phyloP scores from a whole-genome alignment of 1,284 basidiomycete genomes.

The Cystobasidium sp. region DNA sequence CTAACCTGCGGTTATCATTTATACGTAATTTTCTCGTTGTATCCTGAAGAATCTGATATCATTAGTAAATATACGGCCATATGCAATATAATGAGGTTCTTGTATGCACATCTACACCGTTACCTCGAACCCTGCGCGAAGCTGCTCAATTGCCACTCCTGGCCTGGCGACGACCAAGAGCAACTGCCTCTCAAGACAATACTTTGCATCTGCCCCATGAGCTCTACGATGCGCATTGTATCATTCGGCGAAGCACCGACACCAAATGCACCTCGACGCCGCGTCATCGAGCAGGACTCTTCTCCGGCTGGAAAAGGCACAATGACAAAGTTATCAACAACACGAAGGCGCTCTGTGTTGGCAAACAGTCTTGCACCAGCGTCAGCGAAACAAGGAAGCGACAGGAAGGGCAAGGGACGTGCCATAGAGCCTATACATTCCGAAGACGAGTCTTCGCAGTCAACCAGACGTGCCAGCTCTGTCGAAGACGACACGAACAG shows the following conservation, averaged over 20 bases:
- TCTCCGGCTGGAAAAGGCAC: conserved; percentile 4
- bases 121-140: too few relatives aligned
- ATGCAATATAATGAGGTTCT: too few relatives aligned
- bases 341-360: conserved; percentile 9
- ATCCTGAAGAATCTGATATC: too few relatives aligned
- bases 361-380: conserved; percentile 1
- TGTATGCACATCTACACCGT: too few relatives aligned
- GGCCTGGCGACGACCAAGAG: too few relatives aligned
- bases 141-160: too few relatives aligned
- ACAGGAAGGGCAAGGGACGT: conserved; percentile 15
- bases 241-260: conserved; percentile 7
- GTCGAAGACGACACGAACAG: neutral
- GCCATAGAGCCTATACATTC: neutral
- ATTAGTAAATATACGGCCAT: too few relatives aligned
- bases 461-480: conserved; percentile 6
- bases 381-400: conserved; percentile 7
- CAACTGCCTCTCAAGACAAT: too few relatives aligned
- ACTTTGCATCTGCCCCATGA: neutral
- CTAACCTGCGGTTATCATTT: too few relatives aligned
- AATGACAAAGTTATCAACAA: neutral
- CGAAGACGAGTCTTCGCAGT: neutral
- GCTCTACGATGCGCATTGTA: conserved; percentile 4
- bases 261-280: neutral
- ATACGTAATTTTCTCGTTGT: too few relatives aligned
- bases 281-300: conserved; percentile 1